Evolutionary conservation across 2,329 filamentous ascomycete genomes (phyloP).

Genomic region (Zarea fungicola): DNA sequence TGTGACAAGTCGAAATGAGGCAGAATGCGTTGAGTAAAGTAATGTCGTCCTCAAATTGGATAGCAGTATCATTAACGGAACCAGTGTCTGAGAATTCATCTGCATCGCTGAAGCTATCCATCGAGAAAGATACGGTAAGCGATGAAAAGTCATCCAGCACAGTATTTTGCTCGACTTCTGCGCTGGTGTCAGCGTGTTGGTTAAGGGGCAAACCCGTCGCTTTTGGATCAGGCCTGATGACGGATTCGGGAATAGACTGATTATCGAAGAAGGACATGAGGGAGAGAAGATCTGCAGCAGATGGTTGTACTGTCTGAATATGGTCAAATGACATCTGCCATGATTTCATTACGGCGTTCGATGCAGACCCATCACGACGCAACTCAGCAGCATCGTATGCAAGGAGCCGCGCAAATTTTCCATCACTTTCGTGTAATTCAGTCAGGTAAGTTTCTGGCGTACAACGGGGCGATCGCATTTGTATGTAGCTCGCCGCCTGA

Average conservation of each 20-base stretch:
- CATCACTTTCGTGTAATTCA: constrained; percentile 23
- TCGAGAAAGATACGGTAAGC: too few relatives aligned
- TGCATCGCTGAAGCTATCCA: too few relatives aligned
- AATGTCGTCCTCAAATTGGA: constrained; percentile 32
- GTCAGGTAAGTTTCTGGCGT: constrained; percentile 33
- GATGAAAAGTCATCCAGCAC: too few relatives aligned
- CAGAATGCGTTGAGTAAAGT: constrained; percentile 30
- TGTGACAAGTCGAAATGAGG: constrained; percentile 25
- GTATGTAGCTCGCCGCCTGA: constrained; percentile 31
- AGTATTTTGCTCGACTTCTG: too few relatives aligned
- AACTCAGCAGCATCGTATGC: constrained; percentile 17
- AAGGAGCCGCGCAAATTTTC: constrained; percentile 4
- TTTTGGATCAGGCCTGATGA: constrained; percentile 22
- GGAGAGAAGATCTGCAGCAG: constrained; percentile 37
- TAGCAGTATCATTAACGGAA: too few relatives aligned
- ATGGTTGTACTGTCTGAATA: constrained; percentile 26
- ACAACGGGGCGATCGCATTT: constrained; percentile 20
- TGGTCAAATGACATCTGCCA: constrained; percentile 24
- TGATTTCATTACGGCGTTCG: constrained; percentile 20
- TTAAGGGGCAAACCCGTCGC: neutral
- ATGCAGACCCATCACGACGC: constrained; percentile 16
- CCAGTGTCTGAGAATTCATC: too few relatives aligned
- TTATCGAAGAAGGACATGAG: constrained; percentile 43
- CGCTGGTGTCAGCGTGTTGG: too few relatives aligned
- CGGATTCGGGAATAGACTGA: constrained; percentile 32